Evolutionary conservation across 768 basidiomycete genomes (phyloP).

Genomic region (Amanita thiersii): DNA sequence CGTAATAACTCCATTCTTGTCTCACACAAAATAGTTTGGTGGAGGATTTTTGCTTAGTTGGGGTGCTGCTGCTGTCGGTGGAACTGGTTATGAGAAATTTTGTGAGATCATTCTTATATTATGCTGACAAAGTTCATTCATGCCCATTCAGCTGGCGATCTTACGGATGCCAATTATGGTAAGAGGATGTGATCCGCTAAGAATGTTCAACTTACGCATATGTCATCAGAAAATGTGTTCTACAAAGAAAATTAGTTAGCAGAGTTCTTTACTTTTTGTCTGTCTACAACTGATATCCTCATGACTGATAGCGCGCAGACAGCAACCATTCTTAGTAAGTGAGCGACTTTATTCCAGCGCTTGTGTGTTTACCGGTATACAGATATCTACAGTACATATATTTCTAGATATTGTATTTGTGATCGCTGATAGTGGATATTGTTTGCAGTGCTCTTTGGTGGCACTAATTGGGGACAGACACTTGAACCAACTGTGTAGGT

Average conservation of each 20-base stretch:
- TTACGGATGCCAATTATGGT: constrained; percentile 38
- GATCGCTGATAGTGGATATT: too few species aligned
- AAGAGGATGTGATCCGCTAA: constrained; percentile 1
- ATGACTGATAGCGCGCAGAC: constrained; percentile 29
- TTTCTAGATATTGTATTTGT: neutral
- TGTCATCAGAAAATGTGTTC: constrained; percentile 37
- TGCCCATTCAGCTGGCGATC: constrained; percentile 26
- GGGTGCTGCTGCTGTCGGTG: constrained; percentile 31
- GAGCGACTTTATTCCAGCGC: constrained; percentile 7
- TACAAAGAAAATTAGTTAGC: constrained; percentile 45
- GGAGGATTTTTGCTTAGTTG: constrained; percentile 40
- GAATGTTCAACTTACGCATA: constrained; percentile 5
- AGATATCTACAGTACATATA: constrained; percentile 37
- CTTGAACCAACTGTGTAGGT: constrained; percentile 43
- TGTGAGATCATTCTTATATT: constrained; percentile 19
- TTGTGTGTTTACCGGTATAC: constrained; percentile 12
- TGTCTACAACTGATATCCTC: neutral
- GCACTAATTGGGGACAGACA: constrained; percentile 58
- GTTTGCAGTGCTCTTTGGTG: constrained; percentile 50
- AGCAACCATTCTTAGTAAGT: constrained; percentile 42
- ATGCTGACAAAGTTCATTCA: too few species aligned
- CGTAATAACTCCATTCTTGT: neutral
- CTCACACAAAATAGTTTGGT: constrained; percentile 28
- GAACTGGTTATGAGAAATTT: constrained; percentile 45
- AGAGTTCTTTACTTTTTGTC: neutral